Evolutionary conservation across 805 yeast species (phyloP), one percentile per base, ranked within the genome.

Genomic region (Tetrapisispora arboricola): DNA sequence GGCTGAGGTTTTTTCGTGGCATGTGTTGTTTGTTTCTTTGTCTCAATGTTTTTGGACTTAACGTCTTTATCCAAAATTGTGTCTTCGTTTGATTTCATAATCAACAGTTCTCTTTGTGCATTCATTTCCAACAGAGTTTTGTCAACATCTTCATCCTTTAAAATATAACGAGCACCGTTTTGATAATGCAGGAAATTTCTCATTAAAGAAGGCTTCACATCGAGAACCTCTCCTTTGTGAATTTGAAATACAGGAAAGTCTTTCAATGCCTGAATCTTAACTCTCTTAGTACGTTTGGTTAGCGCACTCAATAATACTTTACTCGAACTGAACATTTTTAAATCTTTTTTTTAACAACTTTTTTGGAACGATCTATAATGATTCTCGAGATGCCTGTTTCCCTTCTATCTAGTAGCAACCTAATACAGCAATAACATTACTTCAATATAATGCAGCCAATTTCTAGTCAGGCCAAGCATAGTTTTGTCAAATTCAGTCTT

Each of bases 201-300:
- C 95, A 87, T 87, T 46, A 75, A 68, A 18, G 86, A 83, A 24
- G 95, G 87, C 46, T 76, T 71, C 16, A 87, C 95, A 27, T 72
- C 66, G 22, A 81, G 70, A 33, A 87, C 70, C 64, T 87, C 81
- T 27, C 96, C 96, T 45, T 64, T 66, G 18, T 26, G 42, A 12
- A 64, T 64, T 17, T 94, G 94, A 42, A 80, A 61, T 12, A 71
- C 71, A 24, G 77, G 74, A 54, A 76, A 71, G 53, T 84, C 84
- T 52, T 68, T 72, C 44, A 84, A 67, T n/a, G 86, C 66, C 65
- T 87, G 96, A 12, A 87, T 87, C 28, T 72, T 66, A 38, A 84
- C 76, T 50, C 74, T 72, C 46, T 72, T 66, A 32, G 64, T 70
- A 55, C 73, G 72, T 51, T 73, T 73, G 10, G 72, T 62, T 19